Evolutionary conservation across 2,329 filamentous ascomycete species (phyloP).

Genomic region (Botrytis deweyae): DNA sequence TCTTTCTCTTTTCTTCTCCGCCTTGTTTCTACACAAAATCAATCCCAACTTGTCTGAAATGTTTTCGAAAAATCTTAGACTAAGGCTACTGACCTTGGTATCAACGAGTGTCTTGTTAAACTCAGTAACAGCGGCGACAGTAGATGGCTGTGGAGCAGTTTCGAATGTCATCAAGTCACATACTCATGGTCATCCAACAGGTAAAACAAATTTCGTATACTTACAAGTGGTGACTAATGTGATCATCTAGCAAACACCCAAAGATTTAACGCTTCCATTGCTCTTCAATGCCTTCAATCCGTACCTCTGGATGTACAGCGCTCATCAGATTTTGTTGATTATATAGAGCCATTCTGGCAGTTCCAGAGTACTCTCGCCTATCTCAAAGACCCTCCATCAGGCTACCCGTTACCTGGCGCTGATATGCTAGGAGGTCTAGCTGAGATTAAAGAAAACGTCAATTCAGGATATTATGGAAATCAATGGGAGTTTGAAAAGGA

Average conservation of each 20-base stretch:
- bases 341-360: slow-evolving; percentile 25
- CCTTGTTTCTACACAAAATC: neutral
- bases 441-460: slow-evolving; percentile 24
- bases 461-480: slow-evolving; percentile 25
- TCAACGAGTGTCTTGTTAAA: neutral
- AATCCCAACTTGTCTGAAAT: neutral
- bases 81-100: neutral
- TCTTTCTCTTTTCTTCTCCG: neutral
- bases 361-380: slow-evolving; percentile 28
- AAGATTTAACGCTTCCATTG: slow-evolving; percentile 10
- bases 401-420: slow-evolving; percentile 25
- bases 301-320: slow-evolving; percentile 25
- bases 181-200: neutral
- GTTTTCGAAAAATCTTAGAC: neutral
- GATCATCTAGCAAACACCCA: neutral
- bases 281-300: slow-evolving; percentile 27
- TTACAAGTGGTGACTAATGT: neutral
- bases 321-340: slow-evolving; percentile 25
- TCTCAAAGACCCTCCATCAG: slow-evolving; percentile 33
- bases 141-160: neutral
- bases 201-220: neutral
- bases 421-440: slow-evolving; percentile 29
- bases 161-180: neutral
- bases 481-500: slow-evolving; percentile 32
- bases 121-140: neutral